Conservation (phyloP, 2,329 filamentous ascomycete genomes). For the Ophiostoma sp. region DNA sequence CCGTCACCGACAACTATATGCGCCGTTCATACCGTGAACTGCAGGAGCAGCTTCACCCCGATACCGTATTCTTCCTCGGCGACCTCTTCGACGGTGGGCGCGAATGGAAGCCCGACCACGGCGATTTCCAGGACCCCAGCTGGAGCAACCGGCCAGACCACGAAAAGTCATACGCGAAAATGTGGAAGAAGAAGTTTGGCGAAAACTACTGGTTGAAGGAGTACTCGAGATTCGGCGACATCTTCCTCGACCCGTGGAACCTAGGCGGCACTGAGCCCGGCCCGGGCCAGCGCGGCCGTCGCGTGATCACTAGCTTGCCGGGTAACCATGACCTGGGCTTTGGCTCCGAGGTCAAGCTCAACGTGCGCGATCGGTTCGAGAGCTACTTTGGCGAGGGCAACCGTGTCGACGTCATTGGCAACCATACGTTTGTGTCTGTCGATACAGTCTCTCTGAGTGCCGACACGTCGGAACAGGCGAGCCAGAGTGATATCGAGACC, state of each 20-base stretch:
- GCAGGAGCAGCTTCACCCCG: slow-evolving; percentile 69
- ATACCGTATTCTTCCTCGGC: slow-evolving; percentile 84
- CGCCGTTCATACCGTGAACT: slow-evolving; percentile 74
- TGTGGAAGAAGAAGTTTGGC: slow-evolving; percentile 69
- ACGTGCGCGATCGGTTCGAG: slow-evolving; percentile 76
- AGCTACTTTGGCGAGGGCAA: slow-evolving; percentile 90
- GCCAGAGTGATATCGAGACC: slow-evolving; percentile 47
- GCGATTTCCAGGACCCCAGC: slow-evolving; percentile 52
- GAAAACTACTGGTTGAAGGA: slow-evolving; percentile 81
- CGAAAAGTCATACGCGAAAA: slow-evolving; percentile 53
- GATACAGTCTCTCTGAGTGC: slow-evolving; percentile 87
- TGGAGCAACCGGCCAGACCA: slow-evolving; percentile 50
- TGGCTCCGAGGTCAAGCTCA: slow-evolving; percentile 72
- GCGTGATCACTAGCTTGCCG: slow-evolving; percentile 77
- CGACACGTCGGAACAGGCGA: slow-evolving; percentile 47
- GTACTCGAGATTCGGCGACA: slow-evolving; percentile 75
- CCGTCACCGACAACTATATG: slow-evolving; percentile 83
- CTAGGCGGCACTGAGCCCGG: slow-evolving; percentile 47
- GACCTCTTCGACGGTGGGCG: slow-evolving; percentile 93
- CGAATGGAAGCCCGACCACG: slow-evolving; percentile 77
- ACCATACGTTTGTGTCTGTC: slow-evolving; percentile 90
- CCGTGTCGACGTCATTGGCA: slow-evolving; percentile 82
- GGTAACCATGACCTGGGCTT: slow-evolving; percentile 96
- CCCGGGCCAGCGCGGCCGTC: slow-evolving; percentile 60
- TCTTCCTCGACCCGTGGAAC: slow-evolving; percentile 71